phyloP scores from a whole-genome alignment of 768 basidiomycete genomes.

The Macrolepiota fuliginosa region DNA sequence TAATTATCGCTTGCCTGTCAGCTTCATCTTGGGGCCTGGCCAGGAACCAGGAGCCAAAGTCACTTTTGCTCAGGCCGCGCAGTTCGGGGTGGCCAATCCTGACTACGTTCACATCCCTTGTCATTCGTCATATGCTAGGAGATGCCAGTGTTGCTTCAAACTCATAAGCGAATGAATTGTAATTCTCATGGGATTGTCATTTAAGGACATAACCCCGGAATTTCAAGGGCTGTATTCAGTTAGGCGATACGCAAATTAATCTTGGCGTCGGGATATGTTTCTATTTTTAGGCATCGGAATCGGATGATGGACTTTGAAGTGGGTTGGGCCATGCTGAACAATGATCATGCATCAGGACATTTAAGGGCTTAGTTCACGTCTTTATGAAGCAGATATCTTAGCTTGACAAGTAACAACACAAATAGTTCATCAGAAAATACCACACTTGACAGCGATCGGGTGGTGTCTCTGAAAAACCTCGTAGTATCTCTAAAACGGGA shows the following conservation, averaged over 20 bases:
- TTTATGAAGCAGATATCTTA: background rate
- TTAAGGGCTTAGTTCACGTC: background rate
- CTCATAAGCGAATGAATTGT: background rate
- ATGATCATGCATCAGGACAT: background rate
- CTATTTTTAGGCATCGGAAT: background rate
- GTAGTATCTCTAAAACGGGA: background rate
- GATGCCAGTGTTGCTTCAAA: background rate
- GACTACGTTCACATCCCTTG: background rate
- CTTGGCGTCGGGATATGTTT: background rate
- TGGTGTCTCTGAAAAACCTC: background rate
- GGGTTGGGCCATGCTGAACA: background rate
- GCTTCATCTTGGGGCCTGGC: background rate
- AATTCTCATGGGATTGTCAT: background rate
- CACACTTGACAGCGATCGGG: background rate
- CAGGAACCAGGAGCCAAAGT: background rate
- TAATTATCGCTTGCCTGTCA: too few relatives aligned
- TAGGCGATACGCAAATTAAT: background rate
- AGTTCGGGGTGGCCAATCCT: background rate
- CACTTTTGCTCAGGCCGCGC: background rate
- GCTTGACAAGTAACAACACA: background rate
- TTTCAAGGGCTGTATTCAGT: background rate
- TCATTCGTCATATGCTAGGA: background rate
- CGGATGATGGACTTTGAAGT: background rate
- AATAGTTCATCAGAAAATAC: background rate
- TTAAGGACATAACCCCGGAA: background rate